Evolutionary conservation across 2,329 filamentous ascomycete genomes (phyloP).

Genomic region (Drechslera avenae): DNA sequence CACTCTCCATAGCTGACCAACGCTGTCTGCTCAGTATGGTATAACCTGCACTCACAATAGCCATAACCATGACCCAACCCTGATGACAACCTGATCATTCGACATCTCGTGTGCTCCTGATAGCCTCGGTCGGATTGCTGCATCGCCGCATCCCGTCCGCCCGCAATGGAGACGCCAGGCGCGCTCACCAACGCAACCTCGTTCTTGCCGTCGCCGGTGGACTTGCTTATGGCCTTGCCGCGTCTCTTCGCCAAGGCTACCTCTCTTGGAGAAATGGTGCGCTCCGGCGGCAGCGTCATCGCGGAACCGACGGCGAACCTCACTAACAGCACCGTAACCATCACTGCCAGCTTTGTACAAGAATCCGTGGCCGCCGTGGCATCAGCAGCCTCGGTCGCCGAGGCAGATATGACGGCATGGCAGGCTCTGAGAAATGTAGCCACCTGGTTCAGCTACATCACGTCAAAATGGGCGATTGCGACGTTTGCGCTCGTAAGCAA

Average conservation of each 20-base stretch:
- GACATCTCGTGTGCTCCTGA: neutral
- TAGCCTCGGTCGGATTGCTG: conserved; percentile 19
- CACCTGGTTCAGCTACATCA: conserved; percentile 80
- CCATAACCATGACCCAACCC: conserved; percentile 4
- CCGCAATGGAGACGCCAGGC: conserved; percentile 31
- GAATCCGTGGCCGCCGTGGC: conserved; percentile 51
- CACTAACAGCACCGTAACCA: conserved; percentile 48
- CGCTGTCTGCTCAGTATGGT: neutral
- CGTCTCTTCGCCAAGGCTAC: conserved; percentile 72
- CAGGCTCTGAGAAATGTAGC: conserved; percentile 71
- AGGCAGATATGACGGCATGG: conserved; percentile 52
- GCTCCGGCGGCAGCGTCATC: conserved; percentile 64
- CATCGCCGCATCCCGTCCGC: too few relatives aligned
- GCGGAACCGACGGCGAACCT: conserved; percentile 63
- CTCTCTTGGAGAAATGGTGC: conserved; percentile 63
- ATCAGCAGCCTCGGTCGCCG: conserved; percentile 34
- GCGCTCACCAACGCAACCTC: conserved; percentile 43
- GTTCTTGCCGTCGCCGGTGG: conserved; percentile 65
- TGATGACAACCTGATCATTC: conserved; percentile 1
- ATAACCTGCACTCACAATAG: neutral
- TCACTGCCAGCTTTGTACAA: conserved; percentile 49
- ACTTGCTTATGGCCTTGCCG: conserved; percentile 71
- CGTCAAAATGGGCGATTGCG: conserved; percentile 76
- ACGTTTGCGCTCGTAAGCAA: conserved; percentile 74
- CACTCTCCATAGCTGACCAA: neutral